Evolutionary conservation across 1,284 basidiomycete genomes (phyloP), one percentile per base, ranked within the genome.

Genomic region (Kalmanozyma brasiliensis): DNA sequence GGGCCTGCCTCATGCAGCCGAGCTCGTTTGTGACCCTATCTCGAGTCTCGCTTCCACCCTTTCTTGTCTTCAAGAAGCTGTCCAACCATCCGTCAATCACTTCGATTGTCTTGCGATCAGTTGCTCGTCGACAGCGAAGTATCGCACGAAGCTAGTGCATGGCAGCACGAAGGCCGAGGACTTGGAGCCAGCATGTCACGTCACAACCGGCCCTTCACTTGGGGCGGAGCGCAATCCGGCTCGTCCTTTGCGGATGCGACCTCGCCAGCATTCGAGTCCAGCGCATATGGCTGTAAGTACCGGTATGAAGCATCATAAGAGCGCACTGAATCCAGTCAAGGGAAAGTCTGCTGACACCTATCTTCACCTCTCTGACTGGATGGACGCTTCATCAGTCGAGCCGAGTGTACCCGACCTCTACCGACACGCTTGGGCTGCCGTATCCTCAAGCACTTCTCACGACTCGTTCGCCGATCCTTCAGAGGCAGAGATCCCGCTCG

Each of bases 201-300:
- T 17, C 52, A 59, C 36, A 40, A 62, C 40, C 58, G 65, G 14
- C 59, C 65, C 17, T 51, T 58, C 41, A 68, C 65, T 14, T 68
- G 65, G 65, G 65, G 65, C 10, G 65, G 65, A 13, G 45, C 53
- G 26, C 59, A 55, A 32, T 30, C 46, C 14, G 65, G 59, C 23
- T 49, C 53, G 2, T 62, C 59, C n/a, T 53, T 62, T 19, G 47
- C 53, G 14, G 38, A 51, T 24, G 49, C 58, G 1, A 58, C 40
- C 30, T 62, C 58, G 24, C 65, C 58, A 11, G 16, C 35, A 1
- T 35, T 62, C 32, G 65, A 58, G 17, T 45, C 40, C 6, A 57
- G 49, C 30, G 52, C 59, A 2, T 52, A 49, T 20, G 46, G 52
- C 20, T 67, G 60, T 63, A 38, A 63, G 60, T 57, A n/a, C n/a